These are phyloP conservation scores for Dactylella cylindrospora DNA, from an alignment of 2,329 filamentous ascomycete genomes.

Conservation along the genomic window DNA sequence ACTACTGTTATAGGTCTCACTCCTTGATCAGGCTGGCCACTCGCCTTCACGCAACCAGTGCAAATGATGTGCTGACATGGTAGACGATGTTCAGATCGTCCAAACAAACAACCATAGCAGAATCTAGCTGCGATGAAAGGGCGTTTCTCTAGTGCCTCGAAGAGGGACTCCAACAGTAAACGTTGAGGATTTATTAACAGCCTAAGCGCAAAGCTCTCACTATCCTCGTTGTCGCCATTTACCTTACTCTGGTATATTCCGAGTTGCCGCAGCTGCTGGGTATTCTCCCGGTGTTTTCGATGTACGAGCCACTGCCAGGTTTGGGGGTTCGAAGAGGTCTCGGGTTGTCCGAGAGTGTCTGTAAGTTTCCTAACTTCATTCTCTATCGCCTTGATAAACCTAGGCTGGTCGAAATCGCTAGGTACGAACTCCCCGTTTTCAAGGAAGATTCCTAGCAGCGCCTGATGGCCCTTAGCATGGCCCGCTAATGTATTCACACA, in stretches of 20 bases:
- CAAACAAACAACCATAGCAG: slow-evolving; percentile 7
- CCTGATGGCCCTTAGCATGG: slow-evolving; percentile 11
- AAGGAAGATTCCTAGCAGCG: too few species aligned
- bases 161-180: too few species aligned
- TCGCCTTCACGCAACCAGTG: background rate
- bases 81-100: slow-evolving; percentile 1
- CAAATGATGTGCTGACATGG: slow-evolving; percentile 14
- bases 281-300: background rate
- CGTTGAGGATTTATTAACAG: too few species aligned
- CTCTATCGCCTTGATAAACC: background rate
- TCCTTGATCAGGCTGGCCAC: background rate
- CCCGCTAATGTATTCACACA: slow-evolving; percentile 6
- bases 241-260: background rate
- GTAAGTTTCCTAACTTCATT: background rate
- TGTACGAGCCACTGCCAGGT: background rate
- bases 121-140: background rate
- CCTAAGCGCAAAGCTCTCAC: too few species aligned
- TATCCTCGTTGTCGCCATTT: background rate
- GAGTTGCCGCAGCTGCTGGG: background rate
- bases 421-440: background rate
- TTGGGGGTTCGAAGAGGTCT: background rate
- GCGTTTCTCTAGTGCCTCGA: background rate
- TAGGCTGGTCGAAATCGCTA: background rate
- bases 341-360: background rate
- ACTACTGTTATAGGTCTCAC: background rate